Base-by-base conservation (phyloP, 2,329 filamentous ascomycete genomes). In the Thermoascus crustaceus region DNA sequence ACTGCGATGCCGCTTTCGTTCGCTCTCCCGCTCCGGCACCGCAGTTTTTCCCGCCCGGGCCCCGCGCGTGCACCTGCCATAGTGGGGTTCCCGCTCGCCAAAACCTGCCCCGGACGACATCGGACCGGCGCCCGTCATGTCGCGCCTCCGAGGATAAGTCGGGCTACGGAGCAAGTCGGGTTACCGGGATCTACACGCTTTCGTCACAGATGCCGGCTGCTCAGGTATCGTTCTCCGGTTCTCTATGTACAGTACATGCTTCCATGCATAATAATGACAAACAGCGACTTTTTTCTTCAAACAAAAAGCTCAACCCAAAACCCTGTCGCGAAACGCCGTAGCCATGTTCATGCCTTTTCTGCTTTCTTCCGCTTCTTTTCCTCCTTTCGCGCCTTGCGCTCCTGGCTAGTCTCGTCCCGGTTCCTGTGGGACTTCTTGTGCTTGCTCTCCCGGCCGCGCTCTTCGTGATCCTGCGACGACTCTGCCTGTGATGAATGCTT, bases 341-440 rank as follows among this genome's bases (percentile, higher is more conserved):
- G 14, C 26, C 14, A 18, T 10, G 9, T 29, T 17, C 18, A 29
- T 29, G 14, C 11, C 13, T 42, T 42, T 51, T 45, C 54, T 44
- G 49, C 50, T 41, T 61, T 61, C 24, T 53, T 54, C 19, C 55
- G 47, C 48, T 61, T 65, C 51, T 58, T 63, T 37, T 52, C 47
- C 27, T 52, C 48, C 30, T 39, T 43, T 19, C 44, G 41, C 43
- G 55, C 53, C 55, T 57, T 53, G 53, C 45, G 42, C 23, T 53
- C 47, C 40, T 42, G 37, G 19, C 44, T 52, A 21, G 46, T 64
- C 43, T 62, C 60, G n/a, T 62, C 56, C 36, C 55, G 52, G 32
- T 55, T 53, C 43, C 60, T 63, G 39, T 47, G 46, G 5, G 46
- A 50, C 34, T 55, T 58, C 34, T 57, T 58, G 30, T 49, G 47